Evolutionary conservation across 192 early-diverging fungal genomes (phyloP).

Genomic region (Linnemannia schmuckeri): DNA sequence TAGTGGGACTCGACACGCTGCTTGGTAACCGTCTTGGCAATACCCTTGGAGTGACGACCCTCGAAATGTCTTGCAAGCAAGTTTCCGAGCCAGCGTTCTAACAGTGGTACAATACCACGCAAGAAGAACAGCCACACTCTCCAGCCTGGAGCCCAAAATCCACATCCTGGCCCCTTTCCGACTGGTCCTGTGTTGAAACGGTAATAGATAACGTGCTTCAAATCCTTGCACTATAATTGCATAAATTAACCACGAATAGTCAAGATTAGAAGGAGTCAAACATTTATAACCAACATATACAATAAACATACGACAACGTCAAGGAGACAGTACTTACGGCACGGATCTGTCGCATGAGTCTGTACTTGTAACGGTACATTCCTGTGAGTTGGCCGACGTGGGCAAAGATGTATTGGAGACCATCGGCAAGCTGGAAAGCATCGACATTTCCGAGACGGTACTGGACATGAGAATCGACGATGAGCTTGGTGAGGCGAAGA

Average conservation of each 20-base stretch:
- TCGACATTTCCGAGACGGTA: conserved; percentile 98
- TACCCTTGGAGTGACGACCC: conserved; percentile 96
- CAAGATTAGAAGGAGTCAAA: not conserved
- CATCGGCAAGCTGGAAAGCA: conserved; percentile 99
- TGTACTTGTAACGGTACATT: conserved; percentile 99
- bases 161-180: conserved; percentile 97
- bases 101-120: conserved; percentile 96
- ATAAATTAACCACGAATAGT: not conserved
- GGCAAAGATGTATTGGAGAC: conserved; percentile 98
- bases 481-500: conserved; percentile 94
- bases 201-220: conserved; percentile 95
- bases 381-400: conserved; percentile 99
- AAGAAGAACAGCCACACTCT: conserved; percentile 99
- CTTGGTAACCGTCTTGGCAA: conserved; percentile 98
- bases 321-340: conserved; percentile 63
- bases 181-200: conserved; percentile 97
- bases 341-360: conserved; percentile 96
- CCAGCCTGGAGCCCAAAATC: conserved; percentile 99
- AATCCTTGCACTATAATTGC: conserved; percentile 77
- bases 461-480: conserved; percentile 98
- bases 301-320: not conserved
- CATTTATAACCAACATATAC: not conserved
- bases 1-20: conserved; percentile 99
- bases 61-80: conserved; percentile 99
- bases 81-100: conserved; percentile 99